Base-by-base conservation (phyloP, 192 early-diverging fungal species). In the Rhizophagus prolifer region DNA sequence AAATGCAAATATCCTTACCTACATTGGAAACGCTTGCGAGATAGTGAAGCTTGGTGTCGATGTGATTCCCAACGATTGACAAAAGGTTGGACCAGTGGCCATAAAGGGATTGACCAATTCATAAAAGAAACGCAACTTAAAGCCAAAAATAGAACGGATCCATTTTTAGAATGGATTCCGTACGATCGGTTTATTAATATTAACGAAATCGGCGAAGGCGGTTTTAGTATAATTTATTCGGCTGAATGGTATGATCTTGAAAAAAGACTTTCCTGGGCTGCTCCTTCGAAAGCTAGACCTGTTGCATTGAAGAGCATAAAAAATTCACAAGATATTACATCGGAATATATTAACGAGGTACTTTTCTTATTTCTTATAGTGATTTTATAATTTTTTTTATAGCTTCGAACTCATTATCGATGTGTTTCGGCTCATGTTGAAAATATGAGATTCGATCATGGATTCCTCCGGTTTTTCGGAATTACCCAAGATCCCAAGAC, bases 131-230 rank as follows among this genome's bases (percentile, higher is more conserved):
- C 47, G 2, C 71, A 72, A 21, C n/a, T 28, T 23, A 72, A 66
- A 2, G 26, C 71, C 21, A 65, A 30, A 54, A 36, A 16, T 26
- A 10, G 46, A 26, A 26, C 34, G 46, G 54, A 72, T 72, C 44
- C 44, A 26, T 72, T 38, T 72, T 72, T 72, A 26, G 70, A 54
- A 47, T 72, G 70, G 70, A 50, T 72, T 31, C 70, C 70, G 19
- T 72, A 72, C n/a, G 14, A 72, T 28, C n/a, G 46, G 19, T 54
- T 72, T 23, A 31, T 7, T 58, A 72, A 72, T 58, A 72, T 72
- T 58, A 72, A 54, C 10, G 25, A 54, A 58, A 72, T 72, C 13
- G 70, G 70, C n/a, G 46, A 58, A 72, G 70, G 70, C 36, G 70
- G 70, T 72, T 72, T 72, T 12, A 31, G 46, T n/a, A 23, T 72